Evolutionary conservation across 345 rosid species (phyloP).

Genomic region (Eucalyptus regnans): DNA sequence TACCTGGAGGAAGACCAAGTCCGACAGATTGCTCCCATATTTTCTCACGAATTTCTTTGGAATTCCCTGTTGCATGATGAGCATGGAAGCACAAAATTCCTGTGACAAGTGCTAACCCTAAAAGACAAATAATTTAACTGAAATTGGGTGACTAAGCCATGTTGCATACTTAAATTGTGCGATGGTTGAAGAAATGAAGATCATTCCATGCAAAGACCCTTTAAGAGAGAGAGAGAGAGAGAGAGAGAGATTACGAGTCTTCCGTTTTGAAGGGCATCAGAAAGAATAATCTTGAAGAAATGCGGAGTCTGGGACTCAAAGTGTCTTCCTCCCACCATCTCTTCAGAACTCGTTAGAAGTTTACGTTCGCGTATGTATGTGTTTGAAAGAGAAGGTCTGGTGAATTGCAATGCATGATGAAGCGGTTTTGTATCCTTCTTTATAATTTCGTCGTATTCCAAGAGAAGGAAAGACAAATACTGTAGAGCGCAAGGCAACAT

Average conservation of each 20-base stretch:
- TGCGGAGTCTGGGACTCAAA: background rate
- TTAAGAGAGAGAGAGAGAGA: background rate
- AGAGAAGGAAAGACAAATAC: background rate
- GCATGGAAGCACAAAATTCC: background rate
- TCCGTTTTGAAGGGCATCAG: background rate
- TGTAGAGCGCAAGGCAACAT: background rate
- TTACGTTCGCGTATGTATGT: background rate
- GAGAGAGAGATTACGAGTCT: background rate
- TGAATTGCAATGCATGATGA: background rate
- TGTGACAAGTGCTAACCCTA: background rate
- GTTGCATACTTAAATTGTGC: background rate
- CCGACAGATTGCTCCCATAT: background rate
- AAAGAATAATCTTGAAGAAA: background rate
- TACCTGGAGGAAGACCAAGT: background rate
- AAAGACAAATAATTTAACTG: background rate
- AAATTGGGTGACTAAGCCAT: background rate
- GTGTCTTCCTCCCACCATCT: background rate
- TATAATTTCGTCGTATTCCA: background rate
- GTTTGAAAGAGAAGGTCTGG: background rate
- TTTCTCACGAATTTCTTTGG: slow-evolving; percentile 7
- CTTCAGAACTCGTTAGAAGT: background rate
- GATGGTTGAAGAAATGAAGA: background rate
- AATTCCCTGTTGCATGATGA: background rate
- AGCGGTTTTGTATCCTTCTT: background rate
- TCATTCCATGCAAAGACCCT: background rate